Conservation (phyloP, 78 protist species). For the Monosiga brevicollis region DNA sequence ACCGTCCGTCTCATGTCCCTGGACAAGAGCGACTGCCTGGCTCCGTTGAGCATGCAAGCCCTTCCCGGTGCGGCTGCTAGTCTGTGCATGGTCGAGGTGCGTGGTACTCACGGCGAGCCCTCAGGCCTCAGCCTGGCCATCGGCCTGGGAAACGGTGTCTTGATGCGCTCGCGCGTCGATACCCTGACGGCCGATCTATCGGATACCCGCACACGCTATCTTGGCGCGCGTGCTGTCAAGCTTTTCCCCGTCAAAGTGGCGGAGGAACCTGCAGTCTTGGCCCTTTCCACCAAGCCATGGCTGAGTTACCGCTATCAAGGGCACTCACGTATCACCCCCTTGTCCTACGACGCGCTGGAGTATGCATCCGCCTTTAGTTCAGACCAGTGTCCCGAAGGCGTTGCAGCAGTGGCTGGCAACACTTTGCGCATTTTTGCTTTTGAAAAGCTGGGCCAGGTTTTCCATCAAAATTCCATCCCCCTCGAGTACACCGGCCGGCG, state of each 20-base stretch:
- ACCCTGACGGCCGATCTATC: constrained; percentile 64
- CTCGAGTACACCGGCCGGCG: constrained; percentile 70
- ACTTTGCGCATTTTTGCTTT: constrained; percentile 58
- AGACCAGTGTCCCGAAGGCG: constrained; percentile 84
- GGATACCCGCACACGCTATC: constrained; percentile 68
- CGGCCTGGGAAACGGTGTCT: constrained; percentile 87
- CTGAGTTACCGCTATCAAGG: constrained; percentile 50
- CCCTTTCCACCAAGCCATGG: constrained; percentile 82
- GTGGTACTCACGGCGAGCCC: constrained; percentile 2
- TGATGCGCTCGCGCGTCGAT: constrained; percentile 41
- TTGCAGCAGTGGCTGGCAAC: constrained; percentile 74
- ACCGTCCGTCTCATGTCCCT: constrained; percentile 73
- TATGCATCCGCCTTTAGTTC: constrained; percentile 71
- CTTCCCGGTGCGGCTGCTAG: constrained; percentile 33
- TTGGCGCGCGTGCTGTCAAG: constrained; percentile 73
- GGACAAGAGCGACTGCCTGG: constrained; percentile 65
- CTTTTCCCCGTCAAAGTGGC: constrained; percentile 40
- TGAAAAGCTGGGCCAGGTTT: constrained; percentile 66
- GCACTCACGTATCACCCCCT: constrained; percentile 49
- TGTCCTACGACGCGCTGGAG: constrained; percentile 64
- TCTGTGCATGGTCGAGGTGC: constrained; percentile 32
- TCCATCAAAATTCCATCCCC: constrained; percentile 57
- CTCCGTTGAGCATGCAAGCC: constrained; percentile 47
- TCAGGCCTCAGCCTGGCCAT: constrained; percentile 48
- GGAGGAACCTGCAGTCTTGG: constrained; percentile 64